phyloP scores from a whole-genome alignment of 202 grass and related monocot genomes.

The Panicum virgatum region DNA sequence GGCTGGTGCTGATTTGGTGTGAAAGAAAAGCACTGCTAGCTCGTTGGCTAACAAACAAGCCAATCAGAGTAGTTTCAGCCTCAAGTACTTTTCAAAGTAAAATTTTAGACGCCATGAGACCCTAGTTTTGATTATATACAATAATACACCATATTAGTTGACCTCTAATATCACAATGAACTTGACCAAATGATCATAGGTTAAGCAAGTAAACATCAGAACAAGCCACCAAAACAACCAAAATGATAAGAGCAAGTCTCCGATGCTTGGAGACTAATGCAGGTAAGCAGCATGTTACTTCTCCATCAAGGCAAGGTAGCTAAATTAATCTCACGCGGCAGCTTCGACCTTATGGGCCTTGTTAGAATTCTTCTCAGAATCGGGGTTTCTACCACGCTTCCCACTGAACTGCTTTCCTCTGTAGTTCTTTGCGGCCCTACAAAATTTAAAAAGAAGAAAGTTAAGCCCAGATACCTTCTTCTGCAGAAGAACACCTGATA shows the following conservation, averaged over 20 bases:
- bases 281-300: not conserved
- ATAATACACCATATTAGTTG: not conserved
- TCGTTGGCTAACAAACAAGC: too few species aligned
- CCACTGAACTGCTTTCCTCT: slow-evolving; percentile 46
- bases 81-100: not conserved
- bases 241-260: not conserved
- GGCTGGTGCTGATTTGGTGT: too few species aligned
- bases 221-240: not conserved
- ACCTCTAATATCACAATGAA: not conserved
- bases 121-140: not conserved
- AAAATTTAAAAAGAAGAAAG: not conserved
- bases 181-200: not conserved
- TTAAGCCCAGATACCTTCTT: not conserved
- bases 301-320: not conserved
- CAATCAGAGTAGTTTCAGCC: too few species aligned
- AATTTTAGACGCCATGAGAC: not conserved
- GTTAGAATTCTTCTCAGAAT: slow-evolving; percentile 32
- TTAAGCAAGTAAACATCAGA: not conserved
- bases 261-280: not conserved
- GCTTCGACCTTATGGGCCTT: slow-evolving; percentile 47
- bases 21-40: too few species aligned
- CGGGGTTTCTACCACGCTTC: slow-evolving; percentile 35
- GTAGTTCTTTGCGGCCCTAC: slow-evolving; percentile 34
- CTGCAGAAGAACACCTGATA: not conserved
- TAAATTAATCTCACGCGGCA: slow-evolving; percentile 16